A percentile compares a stretch with the other conserved stretches of the same genome.
These are phyloP conservation scores for Trichosporon sp. DNA, from an alignment of 1,284 basidiomycete genomes.

Conservation along the genomic window DNA sequence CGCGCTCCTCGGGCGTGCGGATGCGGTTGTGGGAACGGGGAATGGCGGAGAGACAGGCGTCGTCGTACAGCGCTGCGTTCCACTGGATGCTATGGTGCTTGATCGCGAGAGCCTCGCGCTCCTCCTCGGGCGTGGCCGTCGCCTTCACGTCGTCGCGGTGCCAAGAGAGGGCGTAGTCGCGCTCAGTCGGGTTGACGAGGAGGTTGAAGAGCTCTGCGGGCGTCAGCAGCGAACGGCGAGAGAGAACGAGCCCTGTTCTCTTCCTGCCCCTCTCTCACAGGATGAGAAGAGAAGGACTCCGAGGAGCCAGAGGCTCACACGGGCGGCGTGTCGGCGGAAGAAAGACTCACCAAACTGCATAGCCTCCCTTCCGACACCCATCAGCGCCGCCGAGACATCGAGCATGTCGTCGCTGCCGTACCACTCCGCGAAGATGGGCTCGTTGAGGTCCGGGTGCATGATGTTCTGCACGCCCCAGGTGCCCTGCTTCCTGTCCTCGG, in stretches of 20 bases:
- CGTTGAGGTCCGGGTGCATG: slow-evolving; percentile 72
- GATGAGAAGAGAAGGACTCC: neutral
- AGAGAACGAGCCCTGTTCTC: no score
- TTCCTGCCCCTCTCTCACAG: neutral
- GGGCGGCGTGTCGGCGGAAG: neutral
- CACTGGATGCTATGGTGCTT: slow-evolving; percentile 78
- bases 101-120: slow-evolving; percentile 63
- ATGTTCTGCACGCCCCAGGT: slow-evolving; percentile 78
- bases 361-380: slow-evolving; percentile 64
- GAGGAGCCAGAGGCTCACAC: neutral
- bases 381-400: slow-evolving; percentile 60
- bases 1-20: slow-evolving; percentile 66
- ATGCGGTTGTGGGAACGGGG: slow-evolving; percentile 68
- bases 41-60: slow-evolving; percentile 73
- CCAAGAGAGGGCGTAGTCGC: slow-evolving; percentile 77
- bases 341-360: slow-evolving; percentile 68
- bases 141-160: slow-evolving; percentile 77
- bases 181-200: slow-evolving; percentile 69
- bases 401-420: slow-evolving; percentile 67
- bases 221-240: slow-evolving; percentile 27
- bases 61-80: slow-evolving; percentile 78
- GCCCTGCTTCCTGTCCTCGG: slow-evolving; percentile 46
- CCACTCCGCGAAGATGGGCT: slow-evolving; percentile 67
- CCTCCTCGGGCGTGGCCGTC: slow-evolving; percentile 67
- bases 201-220: slow-evolving; percentile 74